A percentile compares a stretch with the other conserved stretches of the same genome.
Conservation (phyloP, 2,329 filamentous ascomycete species). For the Metarhizium album region DNA sequence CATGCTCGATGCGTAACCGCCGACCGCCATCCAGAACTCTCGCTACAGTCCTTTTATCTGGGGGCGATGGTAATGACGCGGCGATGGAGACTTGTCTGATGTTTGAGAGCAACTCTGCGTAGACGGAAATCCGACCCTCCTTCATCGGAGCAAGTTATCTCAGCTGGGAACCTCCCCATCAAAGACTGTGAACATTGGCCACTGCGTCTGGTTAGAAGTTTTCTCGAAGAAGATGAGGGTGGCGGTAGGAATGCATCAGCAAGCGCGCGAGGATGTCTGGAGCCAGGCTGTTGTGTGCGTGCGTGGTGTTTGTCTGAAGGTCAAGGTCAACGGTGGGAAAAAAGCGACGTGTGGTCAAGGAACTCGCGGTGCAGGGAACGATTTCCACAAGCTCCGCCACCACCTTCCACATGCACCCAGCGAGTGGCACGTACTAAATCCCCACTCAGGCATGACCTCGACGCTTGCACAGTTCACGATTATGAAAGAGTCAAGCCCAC, state of each 20-base stretch:
- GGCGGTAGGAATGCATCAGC: neutral
- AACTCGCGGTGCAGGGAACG: too few relatives aligned
- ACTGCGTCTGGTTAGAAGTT: neutral
- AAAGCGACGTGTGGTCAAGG: too few relatives aligned
- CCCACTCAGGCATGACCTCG: slow-evolving; percentile 1
- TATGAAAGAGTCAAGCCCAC: neutral
- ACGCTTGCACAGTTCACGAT: slow-evolving; percentile 1
- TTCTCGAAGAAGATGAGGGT: neutral
- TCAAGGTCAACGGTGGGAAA: too few relatives aligned
- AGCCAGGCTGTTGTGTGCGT: neutral
- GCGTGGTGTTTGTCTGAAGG: neutral
- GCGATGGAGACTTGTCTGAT: slow-evolving; percentile 53
- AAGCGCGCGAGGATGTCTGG: too few relatives aligned
- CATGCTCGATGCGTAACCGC: slow-evolving; percentile 37
- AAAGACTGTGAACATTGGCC: neutral
- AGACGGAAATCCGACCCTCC: slow-evolving; percentile 29
- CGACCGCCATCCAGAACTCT: slow-evolving; percentile 33
- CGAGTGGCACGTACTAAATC: too few relatives aligned
- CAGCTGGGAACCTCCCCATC: neutral
- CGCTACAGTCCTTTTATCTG: slow-evolving; percentile 30
- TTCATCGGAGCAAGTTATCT: slow-evolving; percentile 1
- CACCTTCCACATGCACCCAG: too few relatives aligned
- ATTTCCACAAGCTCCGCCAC: too few relatives aligned
- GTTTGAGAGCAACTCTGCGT: slow-evolving; percentile 55
- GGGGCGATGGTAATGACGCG: slow-evolving; percentile 35